Conservation (phyloP, 2,329 filamentous ascomycete species). For the Sporothrix dimorphospora region DNA sequence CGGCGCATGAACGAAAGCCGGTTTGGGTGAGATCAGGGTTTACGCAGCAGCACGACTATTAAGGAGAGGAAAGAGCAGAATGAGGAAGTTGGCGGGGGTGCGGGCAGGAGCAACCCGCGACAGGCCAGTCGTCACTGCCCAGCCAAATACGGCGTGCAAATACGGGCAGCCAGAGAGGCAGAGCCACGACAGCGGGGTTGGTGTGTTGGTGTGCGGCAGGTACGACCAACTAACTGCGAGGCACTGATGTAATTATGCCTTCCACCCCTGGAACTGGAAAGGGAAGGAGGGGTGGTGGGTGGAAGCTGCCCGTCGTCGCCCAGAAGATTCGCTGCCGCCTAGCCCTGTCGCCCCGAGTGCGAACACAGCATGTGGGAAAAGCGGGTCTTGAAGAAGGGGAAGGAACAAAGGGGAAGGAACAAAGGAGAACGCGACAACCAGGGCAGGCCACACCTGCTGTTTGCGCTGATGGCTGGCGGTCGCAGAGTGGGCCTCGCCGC, state of each 20-base stretch:
- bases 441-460: no score
- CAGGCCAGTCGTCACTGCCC: not conserved
- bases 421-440: no score
- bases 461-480: not conserved
- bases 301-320: constrained; percentile 1
- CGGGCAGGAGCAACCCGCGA: constrained; percentile 18
- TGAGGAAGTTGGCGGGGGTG: constrained; percentile 22
- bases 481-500: constrained; percentile 24
- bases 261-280: constrained; percentile 4
- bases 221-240: constrained; percentile 20
- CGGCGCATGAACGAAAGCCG: constrained; percentile 28
- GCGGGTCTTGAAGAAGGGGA: constrained; percentile 20
- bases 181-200: not conserved
- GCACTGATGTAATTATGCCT: constrained; percentile 31
- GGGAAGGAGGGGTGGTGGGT: constrained; percentile 18
- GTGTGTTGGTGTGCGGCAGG: constrained; percentile 9
- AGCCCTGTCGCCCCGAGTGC: not conserved
- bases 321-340: constrained; percentile 27
- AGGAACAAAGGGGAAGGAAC: constrained; percentile 22
- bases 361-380: constrained; percentile 22
- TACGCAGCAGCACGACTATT: constrained; percentile 10
- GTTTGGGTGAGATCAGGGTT: constrained; percentile 26
- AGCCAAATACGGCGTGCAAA: constrained; percentile 13
- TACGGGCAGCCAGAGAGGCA: not conserved
- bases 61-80: not conserved